Evolutionary conservation across 805 yeast genomes (phyloP).

Genomic region (Kazachstania taianensis): DNA sequence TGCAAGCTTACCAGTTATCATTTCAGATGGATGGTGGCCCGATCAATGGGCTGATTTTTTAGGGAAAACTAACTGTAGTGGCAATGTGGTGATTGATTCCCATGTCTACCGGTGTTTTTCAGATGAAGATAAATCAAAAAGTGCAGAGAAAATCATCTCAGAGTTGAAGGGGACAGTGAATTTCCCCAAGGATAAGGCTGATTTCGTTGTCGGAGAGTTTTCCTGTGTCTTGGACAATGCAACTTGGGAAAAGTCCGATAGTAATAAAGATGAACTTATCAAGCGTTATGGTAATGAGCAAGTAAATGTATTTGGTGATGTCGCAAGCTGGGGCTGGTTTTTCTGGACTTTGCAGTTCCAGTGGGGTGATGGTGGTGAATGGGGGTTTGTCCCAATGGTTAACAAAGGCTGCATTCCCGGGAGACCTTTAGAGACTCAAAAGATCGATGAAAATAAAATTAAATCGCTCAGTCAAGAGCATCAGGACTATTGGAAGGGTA

Average conservation of each 20-base stretch:
- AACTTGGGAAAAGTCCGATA: conserved; percentile 51
- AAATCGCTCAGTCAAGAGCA: conserved; percentile 34
- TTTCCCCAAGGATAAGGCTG: conserved; percentile 41
- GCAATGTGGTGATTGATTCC: conserved; percentile 69
- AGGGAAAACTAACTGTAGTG: conserved; percentile 25
- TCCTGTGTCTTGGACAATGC: conserved; percentile 75
- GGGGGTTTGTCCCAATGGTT: conserved; percentile 81
- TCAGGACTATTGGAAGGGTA: conserved; percentile 58
- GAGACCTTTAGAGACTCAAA: conserved; percentile 12
- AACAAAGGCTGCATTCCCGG: conserved; percentile 47
- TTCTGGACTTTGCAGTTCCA: conserved; percentile 90
- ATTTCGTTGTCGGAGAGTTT: conserved; percentile 79
- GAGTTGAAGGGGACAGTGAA: conserved; percentile 45
- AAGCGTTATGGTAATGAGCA: conserved; percentile 53
- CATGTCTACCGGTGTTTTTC: conserved; percentile 84
- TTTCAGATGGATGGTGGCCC: conserved; percentile 94
- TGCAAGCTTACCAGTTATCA: conserved; percentile 52
- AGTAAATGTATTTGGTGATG: conserved; percentile 34
- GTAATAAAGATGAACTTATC: conserved; percentile 47
- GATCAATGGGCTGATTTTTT: conserved; percentile 67
- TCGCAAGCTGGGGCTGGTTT: conserved; percentile 62
- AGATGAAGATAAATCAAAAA: conserved; percentile 56
- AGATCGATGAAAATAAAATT: conserved; percentile 30
- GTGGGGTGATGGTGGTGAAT: conserved; percentile 89
- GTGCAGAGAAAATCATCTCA: conserved; percentile 51